phyloP scores from a whole-genome alignment of 192 early-diverging fungal species.

The Rhizophagus sp. region DNA sequence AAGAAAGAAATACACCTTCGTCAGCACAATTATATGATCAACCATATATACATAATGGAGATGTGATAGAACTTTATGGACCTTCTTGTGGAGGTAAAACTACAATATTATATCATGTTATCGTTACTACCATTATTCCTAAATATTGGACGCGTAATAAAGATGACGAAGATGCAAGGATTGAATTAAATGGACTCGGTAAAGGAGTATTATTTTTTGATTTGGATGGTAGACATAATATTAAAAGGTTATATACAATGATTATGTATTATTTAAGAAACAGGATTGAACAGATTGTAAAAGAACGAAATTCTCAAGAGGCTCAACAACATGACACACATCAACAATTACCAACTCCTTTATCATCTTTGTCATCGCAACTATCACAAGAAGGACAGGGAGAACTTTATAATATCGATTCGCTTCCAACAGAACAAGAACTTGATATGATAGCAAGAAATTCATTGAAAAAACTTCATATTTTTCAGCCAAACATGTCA shows the following conservation, averaged over 20 bases:
- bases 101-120: constrained; percentile 17
- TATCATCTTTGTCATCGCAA: neutral
- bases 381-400: neutral
- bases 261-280: constrained; percentile 14
- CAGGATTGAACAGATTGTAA: neutral
- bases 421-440: constrained; percentile 23
- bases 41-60: neutral
- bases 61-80: constrained; percentile 30
- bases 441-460: neutral
- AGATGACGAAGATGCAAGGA: neutral
- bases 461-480: constrained; percentile 17
- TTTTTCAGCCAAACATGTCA: constrained; percentile 12
- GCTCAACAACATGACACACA: neutral
- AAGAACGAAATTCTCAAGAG: constrained; percentile 1
- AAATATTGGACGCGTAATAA: constrained; percentile 10
- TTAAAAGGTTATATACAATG: constrained; percentile 15
- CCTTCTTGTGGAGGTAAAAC: constrained; percentile 26
- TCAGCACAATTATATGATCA: neutral
- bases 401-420: neutral
- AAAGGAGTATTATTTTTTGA: constrained; percentile 28
- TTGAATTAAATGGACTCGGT: constrained; percentile 14
- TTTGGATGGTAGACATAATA: constrained; percentile 25
- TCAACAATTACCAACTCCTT: neutral
- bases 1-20: neutral
- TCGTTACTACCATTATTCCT: constrained; percentile 23